Percentiles rank a stretch among this genome's conserved stretches.
phyloP scores from a whole-genome alignment of 768 basidiomycete species.

The Psilocybe cubensis region DNA sequence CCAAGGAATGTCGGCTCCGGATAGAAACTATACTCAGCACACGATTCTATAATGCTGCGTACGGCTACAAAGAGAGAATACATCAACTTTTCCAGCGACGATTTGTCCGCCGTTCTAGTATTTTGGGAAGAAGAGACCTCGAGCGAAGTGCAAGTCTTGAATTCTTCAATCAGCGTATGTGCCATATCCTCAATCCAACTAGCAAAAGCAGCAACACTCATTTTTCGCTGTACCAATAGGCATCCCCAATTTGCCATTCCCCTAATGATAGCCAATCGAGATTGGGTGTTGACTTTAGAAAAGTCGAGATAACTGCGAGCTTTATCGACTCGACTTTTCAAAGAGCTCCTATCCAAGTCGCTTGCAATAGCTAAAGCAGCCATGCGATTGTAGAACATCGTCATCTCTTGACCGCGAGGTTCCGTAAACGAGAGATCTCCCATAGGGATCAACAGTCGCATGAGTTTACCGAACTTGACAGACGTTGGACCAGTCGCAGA shows the following conservation, averaged over 20 bases:
- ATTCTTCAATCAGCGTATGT: conserved; percentile 56
- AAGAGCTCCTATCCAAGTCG: conserved; percentile 58
- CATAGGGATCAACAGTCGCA: conserved; percentile 74
- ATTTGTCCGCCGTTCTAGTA: not conserved
- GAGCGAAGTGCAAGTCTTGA: conserved; percentile 19
- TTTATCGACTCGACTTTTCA: conserved; percentile 59
- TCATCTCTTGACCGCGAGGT: conserved; percentile 58
- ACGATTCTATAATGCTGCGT: conserved; percentile 50
- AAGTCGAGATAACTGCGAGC: conserved; percentile 73
- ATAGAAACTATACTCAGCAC: conserved; percentile 6
- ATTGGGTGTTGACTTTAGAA: conserved; percentile 60
- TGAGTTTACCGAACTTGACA: conserved; percentile 64
- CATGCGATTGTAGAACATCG: conserved; percentile 84
- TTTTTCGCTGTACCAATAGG: conserved; percentile 55
- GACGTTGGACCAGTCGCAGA: conserved; percentile 36
- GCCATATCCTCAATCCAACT: conserved; percentile 71
- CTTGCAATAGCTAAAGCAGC: conserved; percentile 72
- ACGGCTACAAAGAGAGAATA: conserved; percentile 60
- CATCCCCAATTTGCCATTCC: conserved; percentile 74
- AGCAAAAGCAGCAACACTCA: conserved; percentile 55
- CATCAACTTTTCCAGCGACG: conserved; percentile 35
- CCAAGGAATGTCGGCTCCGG: conserved; percentile 22
- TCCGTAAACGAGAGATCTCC: conserved; percentile 69
- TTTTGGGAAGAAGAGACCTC: not conserved
- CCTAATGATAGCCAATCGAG: conserved; percentile 73